Percentiles rank a stretch among this genome's conserved stretches.
These are phyloP conservation scores for Polyporus tsugae DNA, from an alignment of 1,284 basidiomycete genomes.

Conservation along the genomic window DNA sequence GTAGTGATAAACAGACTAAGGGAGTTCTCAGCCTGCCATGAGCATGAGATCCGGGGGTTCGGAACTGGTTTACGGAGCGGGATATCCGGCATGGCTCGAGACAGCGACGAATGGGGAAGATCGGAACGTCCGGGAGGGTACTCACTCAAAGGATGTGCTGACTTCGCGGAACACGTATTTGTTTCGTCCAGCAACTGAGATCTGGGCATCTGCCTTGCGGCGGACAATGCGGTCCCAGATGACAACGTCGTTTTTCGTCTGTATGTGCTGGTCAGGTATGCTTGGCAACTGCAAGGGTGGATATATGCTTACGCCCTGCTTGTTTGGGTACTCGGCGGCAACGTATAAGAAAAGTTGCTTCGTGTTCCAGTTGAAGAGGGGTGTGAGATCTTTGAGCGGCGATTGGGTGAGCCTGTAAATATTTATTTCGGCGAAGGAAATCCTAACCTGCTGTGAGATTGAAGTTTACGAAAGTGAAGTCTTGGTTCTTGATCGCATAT, in stretches of 20 bases:
- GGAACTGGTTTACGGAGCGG: neutral
- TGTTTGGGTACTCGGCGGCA: constrained; percentile 79
- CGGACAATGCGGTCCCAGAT: constrained; percentile 92
- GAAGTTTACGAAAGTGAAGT: constrained; percentile 81
- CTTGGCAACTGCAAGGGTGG: neutral
- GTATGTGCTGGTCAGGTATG: constrained; percentile 12
- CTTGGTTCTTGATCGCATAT: constrained; percentile 66
- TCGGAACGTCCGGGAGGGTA: constrained; percentile 29
- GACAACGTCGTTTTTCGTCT: constrained; percentile 86
- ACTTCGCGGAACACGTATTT: constrained; percentile 88
- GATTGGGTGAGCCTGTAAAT: constrained; percentile 5
- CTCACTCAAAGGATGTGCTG: constrained; percentile 81
- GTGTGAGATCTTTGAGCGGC: constrained; percentile 67
- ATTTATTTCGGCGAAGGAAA: constrained; percentile 13
- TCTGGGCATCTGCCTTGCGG: constrained; percentile 75
- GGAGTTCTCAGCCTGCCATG: neutral
- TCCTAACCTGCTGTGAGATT: constrained; percentile 77
- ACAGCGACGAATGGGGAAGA: constrained; percentile 7
- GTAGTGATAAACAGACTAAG: constrained; percentile 4
- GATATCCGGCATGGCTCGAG: neutral
- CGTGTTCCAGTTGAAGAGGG: constrained; percentile 94
- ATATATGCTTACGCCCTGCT: constrained; percentile 65
- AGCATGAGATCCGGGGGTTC: neutral
- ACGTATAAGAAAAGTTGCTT: constrained; percentile 92
- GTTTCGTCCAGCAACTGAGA: constrained; percentile 75